Evolutionary conservation across 306 rosid genomes (phyloP).

Genomic region (Quercus bicolor): DNA sequence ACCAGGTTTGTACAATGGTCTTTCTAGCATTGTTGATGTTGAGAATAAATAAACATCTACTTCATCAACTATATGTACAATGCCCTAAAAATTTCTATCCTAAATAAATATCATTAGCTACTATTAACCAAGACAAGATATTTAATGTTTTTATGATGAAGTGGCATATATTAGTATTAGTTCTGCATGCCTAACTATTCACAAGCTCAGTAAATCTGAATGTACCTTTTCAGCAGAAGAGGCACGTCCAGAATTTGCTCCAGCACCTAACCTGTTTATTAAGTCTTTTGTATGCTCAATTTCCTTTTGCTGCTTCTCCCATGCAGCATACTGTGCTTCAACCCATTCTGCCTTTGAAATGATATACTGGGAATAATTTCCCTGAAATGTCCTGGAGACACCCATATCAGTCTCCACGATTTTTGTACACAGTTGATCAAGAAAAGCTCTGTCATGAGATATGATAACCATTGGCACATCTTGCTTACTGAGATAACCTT

Average conservation of each 20-base stretch:
- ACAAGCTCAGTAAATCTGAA: constrained; percentile 1
- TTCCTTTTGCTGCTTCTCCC: constrained; percentile 99
- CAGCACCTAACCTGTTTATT: constrained; percentile 84
- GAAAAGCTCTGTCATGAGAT: constrained; percentile 97
- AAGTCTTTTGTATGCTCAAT: constrained; percentile 83
- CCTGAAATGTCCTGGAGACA: constrained; percentile 72
- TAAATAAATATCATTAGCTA: background rate
- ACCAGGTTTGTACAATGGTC: background rate
- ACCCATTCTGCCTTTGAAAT: constrained; percentile 80
- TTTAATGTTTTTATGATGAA: background rate
- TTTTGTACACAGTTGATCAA: constrained; percentile 95
- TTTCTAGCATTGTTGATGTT: background rate
- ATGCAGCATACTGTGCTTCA: constrained; percentile 86
- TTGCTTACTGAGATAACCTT: constrained; percentile 79
- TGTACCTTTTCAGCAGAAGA: constrained; percentile 92
- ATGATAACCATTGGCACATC: constrained; percentile 98
- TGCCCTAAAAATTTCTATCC: background rate
- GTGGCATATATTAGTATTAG: background rate
- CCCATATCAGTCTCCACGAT: constrained; percentile 99
- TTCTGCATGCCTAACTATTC: background rate
- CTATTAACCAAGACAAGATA: background rate
- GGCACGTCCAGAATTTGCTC: constrained; percentile 96
- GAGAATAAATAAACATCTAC: background rate
- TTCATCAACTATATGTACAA: background rate
- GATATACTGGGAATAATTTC: constrained; percentile 82